Evolutionary conservation across 176 grass and related monocot genomes (phyloP).

Genomic region (sorghum (Sorghum bicolor)): DNA sequence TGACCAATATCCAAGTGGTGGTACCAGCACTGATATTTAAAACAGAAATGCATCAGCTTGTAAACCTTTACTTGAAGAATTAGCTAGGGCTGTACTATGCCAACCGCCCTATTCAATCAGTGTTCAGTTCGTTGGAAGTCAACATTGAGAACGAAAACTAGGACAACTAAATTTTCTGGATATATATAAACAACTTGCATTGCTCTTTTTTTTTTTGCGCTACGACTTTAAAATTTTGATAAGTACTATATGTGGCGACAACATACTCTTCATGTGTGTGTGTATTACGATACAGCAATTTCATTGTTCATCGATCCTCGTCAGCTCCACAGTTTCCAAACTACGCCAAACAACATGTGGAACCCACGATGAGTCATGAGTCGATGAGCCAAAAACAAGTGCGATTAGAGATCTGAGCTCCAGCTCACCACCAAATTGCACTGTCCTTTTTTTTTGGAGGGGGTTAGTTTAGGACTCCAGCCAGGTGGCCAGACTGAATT

Average conservation of each 20-base stretch:
- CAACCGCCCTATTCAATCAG: background rate
- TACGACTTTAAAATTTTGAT: background rate
- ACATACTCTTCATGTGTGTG: background rate
- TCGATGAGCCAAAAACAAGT: background rate
- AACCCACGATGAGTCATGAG: background rate
- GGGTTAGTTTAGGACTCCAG: background rate
- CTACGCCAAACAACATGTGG: conserved; percentile 6
- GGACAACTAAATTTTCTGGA: background rate
- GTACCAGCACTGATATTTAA: background rate
- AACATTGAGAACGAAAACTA: background rate
- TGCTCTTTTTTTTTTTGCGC: background rate
- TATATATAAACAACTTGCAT: background rate
- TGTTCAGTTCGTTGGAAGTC: background rate
- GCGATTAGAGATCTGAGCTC: background rate
- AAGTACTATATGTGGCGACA: background rate
- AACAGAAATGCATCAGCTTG: background rate
- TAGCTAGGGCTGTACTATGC: background rate
- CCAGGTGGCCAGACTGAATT: conserved; percentile 18
- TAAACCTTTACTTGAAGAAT: background rate
- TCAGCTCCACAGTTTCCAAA: background rate
- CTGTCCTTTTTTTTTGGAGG: background rate
- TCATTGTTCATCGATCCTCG: background rate
- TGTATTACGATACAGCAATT: background rate
- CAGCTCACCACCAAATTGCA: conserved; percentile 46
- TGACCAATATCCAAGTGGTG: background rate